Evolutionary conservation across 2,329 filamentous ascomycete genomes (phyloP), one percentile per base, ranked within the genome.

Genomic region (Xylariaceae sp.): DNA sequence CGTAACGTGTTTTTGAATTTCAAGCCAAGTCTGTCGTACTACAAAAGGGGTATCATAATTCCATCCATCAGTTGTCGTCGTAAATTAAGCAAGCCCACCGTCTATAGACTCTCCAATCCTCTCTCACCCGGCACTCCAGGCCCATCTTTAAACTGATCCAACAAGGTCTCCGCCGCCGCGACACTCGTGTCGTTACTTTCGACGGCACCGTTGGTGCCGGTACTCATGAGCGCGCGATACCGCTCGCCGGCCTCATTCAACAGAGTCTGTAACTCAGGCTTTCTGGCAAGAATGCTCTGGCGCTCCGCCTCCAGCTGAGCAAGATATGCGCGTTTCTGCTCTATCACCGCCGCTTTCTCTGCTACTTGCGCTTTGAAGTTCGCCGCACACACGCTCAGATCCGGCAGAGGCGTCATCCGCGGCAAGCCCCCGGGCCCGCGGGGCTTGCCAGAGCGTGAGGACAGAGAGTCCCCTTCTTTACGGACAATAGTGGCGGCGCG

Each of bases 161-260:
- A 35, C 3, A 72, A 58, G 11, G 70, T 66, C 61, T 57, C 67
- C 17, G 70, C 70, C 13, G 67, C 67, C 13, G 63, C 65, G 3
- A 68, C 55, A 3, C 42, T 62, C 10, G 53, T 57, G 35, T 57
- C 61, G 45, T 55, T 58, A 3, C 1, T 5, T 15, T 34, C 39
- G 18, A n/a, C 35, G 39, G 56, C 50, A n/a, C 49, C 57, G 8
- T 47, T 51, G 30, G 49, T 47, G 10, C 34, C 44, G 30, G 42
- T 53, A n/a, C 60, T 65, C 44, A 65, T 69, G 48, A 71, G 52
- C 9, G 62, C 66, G 67, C 87, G 81, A 70, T 88, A 90, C 63
- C 84, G 81, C 61, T 89, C 85, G 0, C 90, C 92, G 0, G 91
- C 90, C 71, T 94, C 88, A 70, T 91, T 88, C 55, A 97, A 76